Conservation (phyloP, 768 basidiomycete species). For the Hericium rajendrae region DNA sequence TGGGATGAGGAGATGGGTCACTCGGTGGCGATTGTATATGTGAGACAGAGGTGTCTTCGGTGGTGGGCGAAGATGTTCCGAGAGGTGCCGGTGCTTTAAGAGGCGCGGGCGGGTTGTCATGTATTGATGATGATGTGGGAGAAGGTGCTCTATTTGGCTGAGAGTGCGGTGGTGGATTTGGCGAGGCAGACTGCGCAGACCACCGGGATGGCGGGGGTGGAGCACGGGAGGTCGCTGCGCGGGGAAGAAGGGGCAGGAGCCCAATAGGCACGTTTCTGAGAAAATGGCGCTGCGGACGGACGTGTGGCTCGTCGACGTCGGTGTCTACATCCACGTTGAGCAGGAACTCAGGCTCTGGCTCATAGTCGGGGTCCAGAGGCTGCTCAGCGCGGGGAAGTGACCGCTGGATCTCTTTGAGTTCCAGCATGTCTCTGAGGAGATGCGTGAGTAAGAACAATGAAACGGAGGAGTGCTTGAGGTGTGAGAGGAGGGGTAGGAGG, state of each 20-base stretch:
- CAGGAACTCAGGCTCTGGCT: background rate
- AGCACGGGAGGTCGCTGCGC: background rate
- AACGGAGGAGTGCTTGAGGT: background rate
- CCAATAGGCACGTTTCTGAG: slow-evolving; percentile 11
- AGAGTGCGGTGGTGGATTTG: background rate
- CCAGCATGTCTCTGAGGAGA: slow-evolving; percentile 12
- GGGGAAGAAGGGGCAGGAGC: slow-evolving; percentile 10
- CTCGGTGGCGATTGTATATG: background rate
- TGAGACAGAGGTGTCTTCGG: background rate
- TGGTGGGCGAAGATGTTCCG: background rate
- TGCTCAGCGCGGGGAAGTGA: slow-evolving; percentile 14
- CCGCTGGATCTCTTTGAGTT: slow-evolving; percentile 14
- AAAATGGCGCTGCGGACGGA: slow-evolving; percentile 6
- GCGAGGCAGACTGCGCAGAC: background rate
- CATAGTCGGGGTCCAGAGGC: slow-evolving; percentile 8
- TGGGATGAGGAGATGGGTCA: background rate
- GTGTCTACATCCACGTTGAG: background rate
- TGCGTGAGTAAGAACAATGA: background rate
- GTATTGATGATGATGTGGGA: background rate
- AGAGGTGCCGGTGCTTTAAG: background rate
- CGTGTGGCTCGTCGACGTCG: slow-evolving; percentile 2
- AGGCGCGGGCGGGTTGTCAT: background rate
- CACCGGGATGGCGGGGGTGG: background rate
- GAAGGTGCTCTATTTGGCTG: background rate
- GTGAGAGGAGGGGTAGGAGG: background rate